Conservation (phyloP, 805 yeast genomes). For the Yamadazyma takamatsuzukensis region DNA sequence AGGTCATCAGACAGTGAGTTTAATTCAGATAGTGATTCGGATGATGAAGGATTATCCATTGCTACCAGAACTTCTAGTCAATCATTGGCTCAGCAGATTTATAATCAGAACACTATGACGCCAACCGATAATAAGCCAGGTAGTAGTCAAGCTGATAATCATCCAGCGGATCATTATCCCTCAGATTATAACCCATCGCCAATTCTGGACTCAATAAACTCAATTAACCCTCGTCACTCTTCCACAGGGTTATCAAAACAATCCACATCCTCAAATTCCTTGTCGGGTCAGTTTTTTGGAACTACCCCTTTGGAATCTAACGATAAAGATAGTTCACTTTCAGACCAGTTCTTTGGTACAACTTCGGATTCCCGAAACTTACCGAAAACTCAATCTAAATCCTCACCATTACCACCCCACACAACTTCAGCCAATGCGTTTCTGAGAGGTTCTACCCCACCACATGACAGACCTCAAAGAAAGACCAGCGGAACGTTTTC, state of each 20-base stretch:
- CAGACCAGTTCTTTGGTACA: constrained; percentile 20
- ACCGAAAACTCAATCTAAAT: constrained; percentile 23
- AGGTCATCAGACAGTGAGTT: constrained; percentile 11
- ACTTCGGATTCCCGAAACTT: constrained; percentile 2
- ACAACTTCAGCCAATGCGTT: constrained; percentile 41
- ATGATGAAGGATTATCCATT: constrained; percentile 36
- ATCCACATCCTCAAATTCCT: constrained; percentile 38
- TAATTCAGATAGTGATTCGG: constrained; percentile 20
- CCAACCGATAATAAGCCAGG: constrained; percentile 23
- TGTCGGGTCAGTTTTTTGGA: constrained; percentile 37
- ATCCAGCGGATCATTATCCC: constrained; percentile 10
- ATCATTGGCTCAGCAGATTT: constrained; percentile 40
- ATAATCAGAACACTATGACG: constrained; percentile 18
- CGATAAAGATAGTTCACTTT: constrained; percentile 13
- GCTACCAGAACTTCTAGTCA: constrained; percentile 39
- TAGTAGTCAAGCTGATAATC: constrained; percentile 3
- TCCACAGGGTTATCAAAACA: constrained; percentile 34
- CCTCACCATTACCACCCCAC: constrained; percentile 41
- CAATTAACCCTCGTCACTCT: constrained; percentile 33
- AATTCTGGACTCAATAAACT: constrained; percentile 20
- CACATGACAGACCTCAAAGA: constrained; percentile 8
- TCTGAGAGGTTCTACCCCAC: constrained; percentile 30
- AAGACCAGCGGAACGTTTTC: constrained; percentile 15
- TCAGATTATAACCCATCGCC: constrained; percentile 15
- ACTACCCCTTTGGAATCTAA: constrained; percentile 11